Conservation (phyloP, 1,139 yeast species). For the Pichia sp. region DNA sequence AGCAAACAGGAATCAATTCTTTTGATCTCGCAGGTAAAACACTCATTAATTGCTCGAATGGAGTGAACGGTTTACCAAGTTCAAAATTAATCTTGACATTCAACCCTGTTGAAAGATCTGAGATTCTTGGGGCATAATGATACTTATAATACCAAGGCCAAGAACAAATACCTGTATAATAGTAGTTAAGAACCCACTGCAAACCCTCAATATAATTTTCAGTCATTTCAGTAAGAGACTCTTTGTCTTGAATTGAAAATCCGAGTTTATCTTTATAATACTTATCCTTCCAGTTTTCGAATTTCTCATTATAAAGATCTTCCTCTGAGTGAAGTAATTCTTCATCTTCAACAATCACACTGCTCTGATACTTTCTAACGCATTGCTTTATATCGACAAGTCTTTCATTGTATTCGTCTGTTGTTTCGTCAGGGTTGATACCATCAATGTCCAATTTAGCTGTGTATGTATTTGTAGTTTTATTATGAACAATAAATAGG, state of each 20-base stretch:
- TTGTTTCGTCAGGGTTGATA: conserved; percentile 57
- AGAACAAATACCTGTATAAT: conserved; percentile 84
- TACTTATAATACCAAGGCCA: conserved; percentile 93
- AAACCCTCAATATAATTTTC: conserved; percentile 87
- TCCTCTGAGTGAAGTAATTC: conserved; percentile 60
- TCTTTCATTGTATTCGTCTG: conserved; percentile 57
- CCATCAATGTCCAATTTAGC: conserved; percentile 74
- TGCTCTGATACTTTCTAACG: conserved; percentile 66
- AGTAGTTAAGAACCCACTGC: conserved; percentile 92
- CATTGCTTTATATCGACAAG: conserved; percentile 39
- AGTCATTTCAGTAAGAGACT: conserved; percentile 57
- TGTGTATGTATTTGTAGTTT: conserved; percentile 47
- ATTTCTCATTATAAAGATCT: conserved; percentile 65
- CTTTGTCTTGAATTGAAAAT: conserved; percentile 57
- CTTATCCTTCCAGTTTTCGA: conserved; percentile 73
- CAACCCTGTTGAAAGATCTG: conserved; percentile 74
- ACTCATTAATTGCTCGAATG: conserved; percentile 97
- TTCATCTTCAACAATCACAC: conserved; percentile 58
- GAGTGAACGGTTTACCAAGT: conserved; percentile 75
- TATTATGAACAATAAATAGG: conserved; percentile 60
- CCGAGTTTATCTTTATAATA: conserved; percentile 78
- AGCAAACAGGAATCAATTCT: conserved; percentile 69
- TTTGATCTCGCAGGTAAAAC: conserved; percentile 93
- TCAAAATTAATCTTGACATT: conserved; percentile 59
- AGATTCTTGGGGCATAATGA: conserved; percentile 90